These are phyloP conservation scores for Aspergillus sp. DNA, from an alignment of 2,329 filamentous ascomycete genomes.

Conservation along the genomic window DNA sequence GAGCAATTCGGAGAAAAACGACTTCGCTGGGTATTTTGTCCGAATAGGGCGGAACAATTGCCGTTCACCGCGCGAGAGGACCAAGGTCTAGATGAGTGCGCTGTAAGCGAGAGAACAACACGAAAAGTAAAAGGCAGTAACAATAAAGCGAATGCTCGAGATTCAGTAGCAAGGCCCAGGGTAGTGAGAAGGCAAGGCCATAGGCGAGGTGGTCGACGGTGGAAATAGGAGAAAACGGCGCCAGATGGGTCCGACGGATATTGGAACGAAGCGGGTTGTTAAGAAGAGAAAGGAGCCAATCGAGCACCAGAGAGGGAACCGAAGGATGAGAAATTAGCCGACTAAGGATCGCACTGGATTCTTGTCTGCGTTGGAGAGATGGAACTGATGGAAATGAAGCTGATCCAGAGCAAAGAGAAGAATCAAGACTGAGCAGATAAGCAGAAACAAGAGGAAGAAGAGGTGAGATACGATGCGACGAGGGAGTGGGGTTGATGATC, in stretches of 20 bases:
- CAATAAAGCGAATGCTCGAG: neutral
- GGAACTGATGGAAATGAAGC: neutral
- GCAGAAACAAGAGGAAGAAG: neutral
- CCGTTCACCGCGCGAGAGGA: slow-evolving; percentile 10
- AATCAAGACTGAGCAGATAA: neutral
- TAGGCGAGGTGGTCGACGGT: slow-evolving; percentile 11
- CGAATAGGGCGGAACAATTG: slow-evolving; percentile 1
- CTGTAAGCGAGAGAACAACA: slow-evolving; percentile 7
- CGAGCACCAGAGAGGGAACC: neutral
- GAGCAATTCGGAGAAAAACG: neutral
- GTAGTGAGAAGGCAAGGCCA: slow-evolving; percentile 11
- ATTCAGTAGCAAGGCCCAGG: neutral
- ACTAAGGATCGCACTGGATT: neutral
- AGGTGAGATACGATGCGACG: neutral
- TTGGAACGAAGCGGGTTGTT: neutral
- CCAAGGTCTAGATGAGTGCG: slow-evolving; percentile 7
- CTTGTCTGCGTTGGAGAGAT: neutral
- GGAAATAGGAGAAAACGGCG: neutral
- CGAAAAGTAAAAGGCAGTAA: neutral
- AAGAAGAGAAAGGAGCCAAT: neutral
- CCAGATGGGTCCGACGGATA: neutral
- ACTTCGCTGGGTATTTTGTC: neutral
- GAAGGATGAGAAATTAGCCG: neutral
- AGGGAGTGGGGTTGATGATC: neutral
- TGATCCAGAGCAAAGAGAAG: neutral